A percentile compares a stretch with the other conserved stretches of the same genome.
Evolutionary conservation across 2,329 filamentous ascomycete species (phyloP).

Genomic region (Aspergillus awamori): DNA sequence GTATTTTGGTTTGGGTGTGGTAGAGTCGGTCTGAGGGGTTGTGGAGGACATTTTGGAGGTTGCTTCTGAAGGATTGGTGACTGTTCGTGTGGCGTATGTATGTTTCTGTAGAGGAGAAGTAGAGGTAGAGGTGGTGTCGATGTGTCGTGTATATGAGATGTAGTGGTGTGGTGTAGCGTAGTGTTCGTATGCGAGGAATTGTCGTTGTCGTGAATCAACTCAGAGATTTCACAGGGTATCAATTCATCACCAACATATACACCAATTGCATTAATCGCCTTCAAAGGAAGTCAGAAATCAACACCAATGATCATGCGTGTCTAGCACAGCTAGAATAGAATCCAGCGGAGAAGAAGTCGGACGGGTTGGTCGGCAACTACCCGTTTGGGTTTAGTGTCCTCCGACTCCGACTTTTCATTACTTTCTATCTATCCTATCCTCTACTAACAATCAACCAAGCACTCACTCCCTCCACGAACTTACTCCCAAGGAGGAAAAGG

Average conservation of each 20-base stretch:
- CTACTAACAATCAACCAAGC: neutral
- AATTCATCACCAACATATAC: no score
- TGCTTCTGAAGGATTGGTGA: no score
- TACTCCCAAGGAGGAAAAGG: neutral
- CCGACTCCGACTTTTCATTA: constrained; percentile 14
- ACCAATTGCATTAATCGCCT: no score
- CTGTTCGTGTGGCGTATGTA: neutral
- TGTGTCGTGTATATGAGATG: no score
- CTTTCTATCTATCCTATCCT: neutral
- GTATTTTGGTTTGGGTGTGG: constrained; percentile 28
- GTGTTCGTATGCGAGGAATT: no score
- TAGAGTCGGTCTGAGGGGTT: constrained; percentile 1
- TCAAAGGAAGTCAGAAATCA: no score
- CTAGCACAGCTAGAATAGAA: no score
- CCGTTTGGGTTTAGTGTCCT: neutral
- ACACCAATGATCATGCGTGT: no score
- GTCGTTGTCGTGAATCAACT: no score
- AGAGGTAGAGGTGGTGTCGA: neutral
- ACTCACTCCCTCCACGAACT: neutral
- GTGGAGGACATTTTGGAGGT: constrained; percentile 10
- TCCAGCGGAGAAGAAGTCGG: neutral
- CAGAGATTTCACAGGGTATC: no score
- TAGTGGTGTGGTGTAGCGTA: no score
- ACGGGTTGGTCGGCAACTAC: neutral
- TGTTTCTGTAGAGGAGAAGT: neutral